Percentiles rank a stretch among this genome's conserved stretches.
These are phyloP conservation scores for Stipa capillata DNA, from an alignment of 176 grass and related monocot genomes.

Conservation along the genomic window DNA sequence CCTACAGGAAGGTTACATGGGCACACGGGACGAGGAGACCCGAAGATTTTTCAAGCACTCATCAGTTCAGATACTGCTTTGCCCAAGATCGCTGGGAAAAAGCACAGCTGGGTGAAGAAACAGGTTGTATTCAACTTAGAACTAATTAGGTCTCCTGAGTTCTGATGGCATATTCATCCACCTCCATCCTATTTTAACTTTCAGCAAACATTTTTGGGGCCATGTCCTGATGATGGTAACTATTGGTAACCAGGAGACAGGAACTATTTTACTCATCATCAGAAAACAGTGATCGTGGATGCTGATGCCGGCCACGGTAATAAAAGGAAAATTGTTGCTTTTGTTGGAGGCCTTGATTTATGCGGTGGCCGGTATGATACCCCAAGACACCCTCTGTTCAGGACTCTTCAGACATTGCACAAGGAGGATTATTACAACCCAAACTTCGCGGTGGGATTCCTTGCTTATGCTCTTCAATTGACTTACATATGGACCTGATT, in stretches of 20 bases:
- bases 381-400: constrained; percentile 58
- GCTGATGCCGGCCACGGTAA: constrained; percentile 54
- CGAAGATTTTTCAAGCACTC: constrained; percentile 80
- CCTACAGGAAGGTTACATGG: constrained; percentile 77
- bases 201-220: background rate
- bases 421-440: constrained; percentile 91
- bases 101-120: constrained; percentile 66
- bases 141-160: background rate
- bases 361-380: constrained; percentile 90
- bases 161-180: background rate
- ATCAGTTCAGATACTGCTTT: constrained; percentile 72
- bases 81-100: constrained; percentile 76
- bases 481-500: background rate
- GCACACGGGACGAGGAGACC: constrained; percentile 82
- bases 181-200: background rate
- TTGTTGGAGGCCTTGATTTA: constrained; percentile 92
- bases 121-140: constrained; percentile 27
- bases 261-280: constrained; percentile 87
- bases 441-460: constrained; percentile 58
- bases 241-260: constrained; percentile 65
- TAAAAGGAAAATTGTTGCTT: constrained; percentile 77
- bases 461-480: background rate
- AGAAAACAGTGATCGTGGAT: constrained; percentile 90
- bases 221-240: background rate
- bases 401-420: constrained; percentile 68